phyloP scores from a whole-genome alignment of 768 basidiomycete genomes.

The Ramaria sp. region DNA sequence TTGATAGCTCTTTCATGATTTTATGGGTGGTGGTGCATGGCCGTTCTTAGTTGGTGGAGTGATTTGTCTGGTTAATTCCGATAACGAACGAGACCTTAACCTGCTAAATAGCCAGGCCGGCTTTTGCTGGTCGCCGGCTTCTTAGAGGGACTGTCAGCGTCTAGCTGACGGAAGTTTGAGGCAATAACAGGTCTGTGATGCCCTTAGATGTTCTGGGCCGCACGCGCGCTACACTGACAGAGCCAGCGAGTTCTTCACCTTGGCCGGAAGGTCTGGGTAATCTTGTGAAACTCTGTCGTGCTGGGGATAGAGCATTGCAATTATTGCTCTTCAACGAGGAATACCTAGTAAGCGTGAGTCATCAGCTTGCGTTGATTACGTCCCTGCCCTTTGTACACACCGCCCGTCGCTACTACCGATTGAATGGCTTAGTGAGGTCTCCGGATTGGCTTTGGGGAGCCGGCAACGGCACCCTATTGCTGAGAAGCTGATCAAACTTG shows the following conservation, averaged over 20 bases:
- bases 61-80: slow-evolving; percentile 97
- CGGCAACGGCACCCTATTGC: slow-evolving; percentile 38
- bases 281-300: slow-evolving; percentile 73
- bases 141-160: slow-evolving; percentile 80
- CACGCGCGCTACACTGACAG: slow-evolving; percentile 84
- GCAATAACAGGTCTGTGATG: slow-evolving; percentile 90
- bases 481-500: no score
- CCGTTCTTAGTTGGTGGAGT: slow-evolving; percentile 86
- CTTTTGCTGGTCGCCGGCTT: slow-evolving; percentile 68
- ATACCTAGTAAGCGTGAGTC: slow-evolving; percentile 83
- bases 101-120: slow-evolving; percentile 82
- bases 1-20: slow-evolving; percentile 80
- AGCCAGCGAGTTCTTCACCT: slow-evolving; percentile 75
- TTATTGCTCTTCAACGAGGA: slow-evolving; percentile 89
- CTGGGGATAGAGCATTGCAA: slow-evolving; percentile 86
- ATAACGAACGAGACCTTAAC: slow-evolving; percentile 92
- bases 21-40: slow-evolving; percentile 84
- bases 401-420: no score
- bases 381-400: slow-evolving; percentile 14
- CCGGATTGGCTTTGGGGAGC: slow-evolving; percentile 58
- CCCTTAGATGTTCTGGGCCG: slow-evolving; percentile 86
- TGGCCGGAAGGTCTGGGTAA: slow-evolving; percentile 70
- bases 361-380: slow-evolving; percentile 82
- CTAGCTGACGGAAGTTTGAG: slow-evolving; percentile 79
- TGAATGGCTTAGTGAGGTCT: slow-evolving; percentile 62